Base-by-base conservation (phyloP, 2,329 filamentous ascomycete species). In the Triangularia verruculosa region DNA sequence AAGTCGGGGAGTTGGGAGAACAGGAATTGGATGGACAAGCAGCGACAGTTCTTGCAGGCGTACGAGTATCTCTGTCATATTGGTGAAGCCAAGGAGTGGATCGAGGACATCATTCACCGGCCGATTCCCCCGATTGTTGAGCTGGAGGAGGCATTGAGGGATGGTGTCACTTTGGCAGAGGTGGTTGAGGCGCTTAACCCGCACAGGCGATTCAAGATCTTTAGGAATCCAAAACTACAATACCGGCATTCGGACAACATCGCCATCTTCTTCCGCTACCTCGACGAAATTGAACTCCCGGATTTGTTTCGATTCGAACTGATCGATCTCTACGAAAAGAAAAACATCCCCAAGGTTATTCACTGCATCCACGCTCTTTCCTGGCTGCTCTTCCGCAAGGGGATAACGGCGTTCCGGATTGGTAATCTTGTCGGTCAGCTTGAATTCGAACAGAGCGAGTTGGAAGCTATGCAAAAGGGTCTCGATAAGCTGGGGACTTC, bases 1-100 rank as follows among this genome's bases (percentile, higher is more conserved):
- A 75, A 75, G 9, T 71, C 72, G 5, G 80, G 79, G 5, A 80
- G 79, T 62, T 95, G 93, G 89, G 87, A 91, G 67, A 88, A 89
- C 20, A 86, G 91, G 57, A 96, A 94, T 74, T 99, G 95, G 95
- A 99, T 99, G 94, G 95, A 99, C 76, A 95, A 96, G 74, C 94
- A 99, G 74, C 87, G 95, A 25, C 94, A 98, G 75, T 98, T 97
- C 72, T 79, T 99, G 60, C 92, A 96, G 76, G 95, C 95, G 6
- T 99, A 99, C 74, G 95, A 99, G 76, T 99, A 99, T 74, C 89
- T 99, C 39, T 99, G 95, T 74, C 95, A 99, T 74, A 98, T 99
- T 69, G 95, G 95, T 75, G 95, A 99, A 80, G 95, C 95, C 22
- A 98, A 98, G 75, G 94, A 98, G 77, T 99, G 95, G 95, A 97